Base-by-base conservation (phyloP, 345 rosid genomes). In the Eucalyptus rudis region DNA sequence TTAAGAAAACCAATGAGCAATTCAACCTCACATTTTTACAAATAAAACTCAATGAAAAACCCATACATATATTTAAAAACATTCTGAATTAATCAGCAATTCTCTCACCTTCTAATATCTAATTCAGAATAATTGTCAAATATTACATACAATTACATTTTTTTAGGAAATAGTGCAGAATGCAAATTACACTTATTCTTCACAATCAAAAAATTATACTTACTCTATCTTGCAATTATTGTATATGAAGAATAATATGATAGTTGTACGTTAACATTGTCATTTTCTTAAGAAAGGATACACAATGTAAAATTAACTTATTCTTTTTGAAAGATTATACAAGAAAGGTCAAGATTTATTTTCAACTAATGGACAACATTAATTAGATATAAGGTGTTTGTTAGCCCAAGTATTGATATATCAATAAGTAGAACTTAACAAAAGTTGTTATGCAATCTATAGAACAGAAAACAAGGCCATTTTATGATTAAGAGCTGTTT, bases 391-490 rank as follows among this genome's bases (percentile, higher is more conserved):
- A 4, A 64, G 10, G 40, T 40, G 40, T 40, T 4, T 40, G 40
- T 64, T n/a, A n/a, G 10, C 76, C 40, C 40, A n/a, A n/a, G 2
- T 64, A 3, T n/a, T 64, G 2, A 14, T n/a, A n/a, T 29, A 0
- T 64, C 76, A n/a, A n/a, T 64, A 64, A 1, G 68, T 13, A 56
- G 27, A 56, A 59, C 54, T 56, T 24, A 8, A 54, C 59, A 54
- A 54, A 54, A 54, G 59, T 54, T 54, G 27, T 0, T 54, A 22
- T 54, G 0, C 64, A 58, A 25, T 58, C 5, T 58, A 58, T 58
- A 11, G 7, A 58, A 58, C n/a, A 58, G 1, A 24, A 58, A 58
- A 25, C n/a, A 58, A 0, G 64, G 29, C 64, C 7, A 25, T 58
- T 58, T 58, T 58, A 25, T 5, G n/a, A 0, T 58, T 5, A 2